Evolutionary conservation across 2,329 filamentous ascomycete genomes (phyloP).

Genomic region (Cytospora paraplurivora): DNA sequence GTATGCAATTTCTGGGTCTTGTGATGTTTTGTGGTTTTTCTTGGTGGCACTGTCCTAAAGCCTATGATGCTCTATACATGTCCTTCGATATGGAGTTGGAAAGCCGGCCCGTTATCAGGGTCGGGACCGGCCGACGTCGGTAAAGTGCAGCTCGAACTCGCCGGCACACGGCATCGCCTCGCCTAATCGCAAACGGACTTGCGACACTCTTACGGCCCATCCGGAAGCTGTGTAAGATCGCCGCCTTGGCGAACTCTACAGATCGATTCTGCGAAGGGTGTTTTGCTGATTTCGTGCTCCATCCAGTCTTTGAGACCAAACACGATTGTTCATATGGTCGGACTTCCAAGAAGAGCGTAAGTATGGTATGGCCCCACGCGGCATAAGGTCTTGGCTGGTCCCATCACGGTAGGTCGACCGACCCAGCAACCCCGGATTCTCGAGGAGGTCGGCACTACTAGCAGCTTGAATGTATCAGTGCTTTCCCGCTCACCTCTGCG

Average conservation of each 20-base stretch:
- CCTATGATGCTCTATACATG: not conserved
- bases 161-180: not conserved
- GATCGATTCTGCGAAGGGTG: not conserved
- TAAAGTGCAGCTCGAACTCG: not conserved
- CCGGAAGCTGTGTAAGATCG: not conserved
- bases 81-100: too few relatives aligned
- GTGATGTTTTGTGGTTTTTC: not conserved
- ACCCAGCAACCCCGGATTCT: too few relatives aligned
- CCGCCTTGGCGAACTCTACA: not conserved
- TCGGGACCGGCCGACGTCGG: conserved; percentile 17
- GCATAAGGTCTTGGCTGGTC: too few relatives aligned
- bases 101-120: conserved; percentile 8
- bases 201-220: not conserved
- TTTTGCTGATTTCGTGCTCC: not conserved
- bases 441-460: too few relatives aligned
- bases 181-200: not conserved
- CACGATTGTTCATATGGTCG: not conserved
- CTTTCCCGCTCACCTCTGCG: too few relatives aligned
- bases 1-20: too few relatives aligned
- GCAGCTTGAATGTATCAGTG: too few relatives aligned
- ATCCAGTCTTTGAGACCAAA: not conserved
- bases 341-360: too few relatives aligned
- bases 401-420: too few relatives aligned
- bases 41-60: not conserved
- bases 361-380: too few relatives aligned